phyloP scores from a whole-genome alignment of 2,329 filamentous ascomycete genomes.

The Cryphonectria nitschkei region DNA sequence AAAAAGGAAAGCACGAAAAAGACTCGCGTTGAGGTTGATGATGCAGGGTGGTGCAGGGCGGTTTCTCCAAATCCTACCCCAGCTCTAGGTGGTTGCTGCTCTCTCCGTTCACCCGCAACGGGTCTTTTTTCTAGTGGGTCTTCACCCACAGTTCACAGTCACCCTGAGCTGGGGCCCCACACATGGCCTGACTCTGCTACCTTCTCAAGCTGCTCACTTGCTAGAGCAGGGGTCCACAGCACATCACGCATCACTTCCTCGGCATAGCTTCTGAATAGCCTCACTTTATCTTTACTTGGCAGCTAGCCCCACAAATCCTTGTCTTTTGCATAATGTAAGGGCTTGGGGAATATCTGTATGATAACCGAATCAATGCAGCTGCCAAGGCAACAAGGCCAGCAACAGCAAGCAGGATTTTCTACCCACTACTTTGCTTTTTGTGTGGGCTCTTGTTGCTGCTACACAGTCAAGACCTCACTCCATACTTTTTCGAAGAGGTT shows the following conservation, averaged over 20 bases:
- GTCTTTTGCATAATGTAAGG: too few relatives aligned
- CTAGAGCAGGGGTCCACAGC: neutral
- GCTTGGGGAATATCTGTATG: neutral
- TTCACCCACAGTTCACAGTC: neutral
- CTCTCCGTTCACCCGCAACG: conserved; percentile 7
- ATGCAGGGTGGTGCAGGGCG: conserved; percentile 1
- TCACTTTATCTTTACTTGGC: neutral
- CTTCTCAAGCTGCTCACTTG: neutral
- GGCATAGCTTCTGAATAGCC: neutral
- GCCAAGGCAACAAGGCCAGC: neutral
- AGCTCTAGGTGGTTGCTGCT: neutral
- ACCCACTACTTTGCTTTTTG: neutral
- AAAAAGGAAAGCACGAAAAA: neutral
- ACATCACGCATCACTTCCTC: neutral
- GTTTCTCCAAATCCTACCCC: conserved; percentile 1
- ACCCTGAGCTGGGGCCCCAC: conserved; percentile 3
- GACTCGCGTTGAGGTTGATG: neutral
- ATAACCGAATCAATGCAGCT: neutral
- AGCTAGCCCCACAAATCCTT: too few relatives aligned
- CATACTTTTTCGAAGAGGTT: neutral
- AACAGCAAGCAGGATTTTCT: neutral
- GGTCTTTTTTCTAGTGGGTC: neutral
- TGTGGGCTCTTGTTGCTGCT: neutral
- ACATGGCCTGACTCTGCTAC: conserved; percentile 10
- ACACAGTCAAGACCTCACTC: neutral